Percentiles rank a stretch among this genome's conserved stretches.
These are phyloP conservation scores for Aspergillus sp. DNA, from an alignment of 2,329 filamentous ascomycete species.

Conservation along the genomic window DNA sequence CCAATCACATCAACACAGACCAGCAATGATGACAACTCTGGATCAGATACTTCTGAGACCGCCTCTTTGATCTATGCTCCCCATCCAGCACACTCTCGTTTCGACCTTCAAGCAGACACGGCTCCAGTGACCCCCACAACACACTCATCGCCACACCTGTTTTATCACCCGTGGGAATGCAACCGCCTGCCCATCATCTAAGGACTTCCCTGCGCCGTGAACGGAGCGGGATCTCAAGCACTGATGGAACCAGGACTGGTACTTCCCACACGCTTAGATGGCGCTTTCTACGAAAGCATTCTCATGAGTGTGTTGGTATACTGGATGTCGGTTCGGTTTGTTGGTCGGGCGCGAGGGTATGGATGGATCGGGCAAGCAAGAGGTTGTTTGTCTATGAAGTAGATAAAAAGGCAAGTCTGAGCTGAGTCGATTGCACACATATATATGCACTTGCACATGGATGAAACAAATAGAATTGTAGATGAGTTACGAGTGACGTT, in stretches of 20 bases:
- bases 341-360: neutral
- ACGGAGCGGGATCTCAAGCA: slow-evolving; percentile 5
- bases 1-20: slow-evolving; percentile 2
- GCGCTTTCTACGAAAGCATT: neutral
- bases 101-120: neutral
- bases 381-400: slow-evolving; percentile 20
- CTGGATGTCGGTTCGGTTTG: neutral
- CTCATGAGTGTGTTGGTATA: neutral
- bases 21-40: slow-evolving; percentile 43
- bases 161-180: slow-evolving; percentile 13
- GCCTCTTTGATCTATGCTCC: slow-evolving; percentile 5
- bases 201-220: neutral
- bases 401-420: slow-evolving; percentile 40
- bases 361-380: neutral
- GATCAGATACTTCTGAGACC: slow-evolving; percentile 48
- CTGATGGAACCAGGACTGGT: slow-evolving; percentile 15
- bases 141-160: slow-evolving; percentile 2
- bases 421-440: slow-evolving; percentile 21
- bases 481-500: neutral
- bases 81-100: slow-evolving; percentile 3
- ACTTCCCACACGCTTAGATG: slow-evolving; percentile 9
- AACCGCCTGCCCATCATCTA: slow-evolving; percentile 15
- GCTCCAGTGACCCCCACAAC: neutral
- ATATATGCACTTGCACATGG: neutral
- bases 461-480: neutral